These are phyloP conservation scores for Citrullus colocynthis DNA, from an alignment of 306 rosid genomes.

Conservation along the genomic window DNA sequence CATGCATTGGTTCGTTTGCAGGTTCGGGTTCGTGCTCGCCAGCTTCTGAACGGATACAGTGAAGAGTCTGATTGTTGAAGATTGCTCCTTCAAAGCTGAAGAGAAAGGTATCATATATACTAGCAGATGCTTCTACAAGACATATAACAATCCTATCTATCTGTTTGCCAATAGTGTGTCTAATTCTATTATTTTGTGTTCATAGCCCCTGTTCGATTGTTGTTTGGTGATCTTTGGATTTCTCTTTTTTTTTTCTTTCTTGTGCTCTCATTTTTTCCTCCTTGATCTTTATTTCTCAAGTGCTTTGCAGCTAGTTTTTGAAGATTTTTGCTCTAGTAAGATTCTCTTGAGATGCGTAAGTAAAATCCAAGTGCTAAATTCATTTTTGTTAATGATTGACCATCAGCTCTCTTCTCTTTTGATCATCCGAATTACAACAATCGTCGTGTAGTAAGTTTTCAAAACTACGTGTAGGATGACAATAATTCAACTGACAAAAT, in stretches of 20 bases:
- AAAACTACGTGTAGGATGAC: not conserved
- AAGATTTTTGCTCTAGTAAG: not conserved
- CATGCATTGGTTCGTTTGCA: constrained; percentile 54
- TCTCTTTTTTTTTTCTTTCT: not conserved
- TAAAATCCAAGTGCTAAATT: not conserved
- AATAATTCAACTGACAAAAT: not conserved
- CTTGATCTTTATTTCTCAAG: not conserved
- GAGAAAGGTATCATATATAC: not conserved
- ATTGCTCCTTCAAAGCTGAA: not conserved
- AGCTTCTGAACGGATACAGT: constrained; percentile 24
- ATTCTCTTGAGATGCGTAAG: not conserved
- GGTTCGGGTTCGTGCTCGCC: constrained; percentile 61
- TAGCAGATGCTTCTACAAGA: not conserved
- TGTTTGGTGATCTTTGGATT: not conserved
- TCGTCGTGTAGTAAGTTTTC: not conserved
- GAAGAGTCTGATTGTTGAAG: not conserved
- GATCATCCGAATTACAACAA: not conserved
- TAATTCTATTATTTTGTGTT: not conserved
- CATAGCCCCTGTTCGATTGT: not conserved
- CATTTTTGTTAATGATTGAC: not conserved
- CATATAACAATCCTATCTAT: not conserved
- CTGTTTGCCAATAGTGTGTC: not conserved
- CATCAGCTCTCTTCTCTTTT: not conserved
- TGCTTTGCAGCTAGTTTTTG: not conserved
- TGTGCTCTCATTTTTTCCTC: not conserved